Percentiles rank a stretch among this genome's conserved stretches.
Evolutionary conservation across 1,284 basidiomycete species (phyloP).

Genomic region (Erythrobasidium hasegawianum): DNA sequence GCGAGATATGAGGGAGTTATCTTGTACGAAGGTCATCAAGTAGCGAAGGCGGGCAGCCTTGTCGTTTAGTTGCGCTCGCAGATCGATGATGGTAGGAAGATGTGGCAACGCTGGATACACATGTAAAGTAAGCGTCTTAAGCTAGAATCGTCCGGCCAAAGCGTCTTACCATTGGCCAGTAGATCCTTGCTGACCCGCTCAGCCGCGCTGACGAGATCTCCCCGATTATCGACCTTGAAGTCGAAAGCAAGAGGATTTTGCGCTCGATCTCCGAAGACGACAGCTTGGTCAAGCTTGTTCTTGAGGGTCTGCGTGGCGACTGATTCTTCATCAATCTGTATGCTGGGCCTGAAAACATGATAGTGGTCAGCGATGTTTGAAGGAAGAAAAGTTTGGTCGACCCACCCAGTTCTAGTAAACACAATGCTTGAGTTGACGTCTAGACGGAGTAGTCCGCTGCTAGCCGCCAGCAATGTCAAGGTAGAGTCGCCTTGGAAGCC

Average conservation of each 20-base stretch:
- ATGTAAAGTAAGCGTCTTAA: background rate
- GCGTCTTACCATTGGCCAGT: constrained; percentile 56
- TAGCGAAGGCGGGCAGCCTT: constrained; percentile 71
- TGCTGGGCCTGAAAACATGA: constrained; percentile 23
- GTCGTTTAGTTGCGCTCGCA: constrained; percentile 71
- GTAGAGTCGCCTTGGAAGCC: constrained; percentile 37
- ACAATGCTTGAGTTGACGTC: constrained; percentile 4
- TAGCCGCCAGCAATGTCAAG: constrained; percentile 10
- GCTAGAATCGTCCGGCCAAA: background rate
- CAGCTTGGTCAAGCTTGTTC: constrained; percentile 80
- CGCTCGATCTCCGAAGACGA: constrained; percentile 66
- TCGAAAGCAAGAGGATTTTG: constrained; percentile 81
- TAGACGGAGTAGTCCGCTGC: constrained; percentile 18
- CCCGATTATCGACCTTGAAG: constrained; percentile 70
- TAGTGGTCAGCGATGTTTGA: no score
- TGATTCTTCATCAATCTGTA: constrained; percentile 37
- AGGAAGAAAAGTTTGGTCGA: no score
- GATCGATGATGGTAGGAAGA: constrained; percentile 70
- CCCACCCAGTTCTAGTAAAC: constrained; percentile 30
- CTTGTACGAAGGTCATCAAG: constrained; percentile 81
- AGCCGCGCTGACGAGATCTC: constrained; percentile 73
- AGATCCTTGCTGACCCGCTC: constrained; percentile 72
- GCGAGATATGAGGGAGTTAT: constrained; percentile 70
- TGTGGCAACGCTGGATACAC: constrained; percentile 61
- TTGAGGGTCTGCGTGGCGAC: constrained; percentile 59